A percentile compares a stretch with the other conserved stretches of the same genome.
phyloP scores from a whole-genome alignment of 2,329 filamentous ascomycete species.

The Fusarium drepaniforme region DNA sequence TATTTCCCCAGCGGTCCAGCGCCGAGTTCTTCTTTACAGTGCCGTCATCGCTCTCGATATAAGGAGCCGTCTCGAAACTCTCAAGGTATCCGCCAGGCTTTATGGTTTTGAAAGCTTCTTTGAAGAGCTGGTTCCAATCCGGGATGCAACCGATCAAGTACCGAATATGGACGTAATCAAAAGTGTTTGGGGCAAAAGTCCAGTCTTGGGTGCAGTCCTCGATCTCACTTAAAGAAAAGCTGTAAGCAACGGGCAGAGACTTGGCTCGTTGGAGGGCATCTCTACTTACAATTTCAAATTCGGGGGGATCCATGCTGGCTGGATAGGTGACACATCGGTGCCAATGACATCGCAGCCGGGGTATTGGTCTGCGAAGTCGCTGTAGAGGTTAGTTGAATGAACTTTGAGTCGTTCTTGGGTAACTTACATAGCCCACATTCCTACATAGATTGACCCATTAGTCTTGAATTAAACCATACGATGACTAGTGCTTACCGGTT shows the following conservation, averaged over 20 bases:
- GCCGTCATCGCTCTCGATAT: conserved; percentile 48
- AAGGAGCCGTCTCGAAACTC: conserved; percentile 46
- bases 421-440: conserved; percentile 60
- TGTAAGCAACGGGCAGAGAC: background rate
- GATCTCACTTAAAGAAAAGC: conserved; percentile 8
- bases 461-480: fast-evolving
- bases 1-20: conserved; percentile 44
- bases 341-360: conserved; percentile 61
- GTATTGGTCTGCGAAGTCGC: conserved; percentile 61
- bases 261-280: fast-evolving
- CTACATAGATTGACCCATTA: background rate
- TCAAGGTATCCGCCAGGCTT: conserved; percentile 66
- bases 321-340: conserved; percentile 69
- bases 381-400: conserved; percentile 38
- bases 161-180: conserved; percentile 72
- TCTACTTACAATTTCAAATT: conserved; percentile 56
- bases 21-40: conserved; percentile 45
- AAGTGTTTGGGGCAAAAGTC: conserved; percentile 49
- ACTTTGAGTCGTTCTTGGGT: fast-evolving
- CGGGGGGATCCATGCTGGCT: conserved; percentile 62
- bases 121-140: conserved; percentile 67
- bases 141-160: conserved; percentile 67
- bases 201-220: conserved; percentile 49
- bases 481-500: conserved; percentile 53
- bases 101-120: conserved; percentile 62